Conservation (phyloP, 495 filamentous ascomycete genomes). For the Tuber microsphaerosporum region DNA sequence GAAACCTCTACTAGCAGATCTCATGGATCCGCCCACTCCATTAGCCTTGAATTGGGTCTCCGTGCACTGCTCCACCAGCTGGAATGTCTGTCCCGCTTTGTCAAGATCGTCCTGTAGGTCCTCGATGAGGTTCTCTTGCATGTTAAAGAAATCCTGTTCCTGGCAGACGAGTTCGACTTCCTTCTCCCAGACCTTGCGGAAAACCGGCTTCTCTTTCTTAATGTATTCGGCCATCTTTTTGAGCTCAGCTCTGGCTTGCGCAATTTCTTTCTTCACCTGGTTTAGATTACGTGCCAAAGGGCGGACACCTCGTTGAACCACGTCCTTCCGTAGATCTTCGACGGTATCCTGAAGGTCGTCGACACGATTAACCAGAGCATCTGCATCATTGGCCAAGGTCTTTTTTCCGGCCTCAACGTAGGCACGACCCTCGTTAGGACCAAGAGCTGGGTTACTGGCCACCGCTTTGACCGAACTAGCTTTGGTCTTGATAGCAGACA, state of each 20-base stretch:
- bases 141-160: slow-evolving; percentile 83
- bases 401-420: slow-evolving; percentile 85
- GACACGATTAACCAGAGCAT: slow-evolving; percentile 78
- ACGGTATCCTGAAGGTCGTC: slow-evolving; percentile 94
- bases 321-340: slow-evolving; percentile 95
- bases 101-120: slow-evolving; percentile 93
- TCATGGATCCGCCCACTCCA: slow-evolving; percentile 47
- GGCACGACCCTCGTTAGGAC: slow-evolving; percentile 65
- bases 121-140: slow-evolving; percentile 86
- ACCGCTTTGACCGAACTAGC: slow-evolving; percentile 70
- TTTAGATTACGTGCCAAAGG: slow-evolving; percentile 89
- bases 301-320: slow-evolving; percentile 84
- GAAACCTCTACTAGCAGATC: slow-evolving; percentile 52
- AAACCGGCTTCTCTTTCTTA: slow-evolving; percentile 82
- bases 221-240: slow-evolving; percentile 94
- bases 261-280: slow-evolving; percentile 76
- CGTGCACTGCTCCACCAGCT: slow-evolving; percentile 89
- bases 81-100: slow-evolving; percentile 85
- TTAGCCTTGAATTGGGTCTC: slow-evolving; percentile 81
- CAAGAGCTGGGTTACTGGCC: slow-evolving; percentile 59
- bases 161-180: slow-evolving; percentile 90
- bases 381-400: slow-evolving; percentile 70
- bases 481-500: slow-evolving; percentile 71
- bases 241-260: slow-evolving; percentile 69
- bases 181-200: slow-evolving; percentile 98